Evolutionary conservation across 805 yeast genomes (phyloP).

Genomic region (Teunomyces kruisii): DNA sequence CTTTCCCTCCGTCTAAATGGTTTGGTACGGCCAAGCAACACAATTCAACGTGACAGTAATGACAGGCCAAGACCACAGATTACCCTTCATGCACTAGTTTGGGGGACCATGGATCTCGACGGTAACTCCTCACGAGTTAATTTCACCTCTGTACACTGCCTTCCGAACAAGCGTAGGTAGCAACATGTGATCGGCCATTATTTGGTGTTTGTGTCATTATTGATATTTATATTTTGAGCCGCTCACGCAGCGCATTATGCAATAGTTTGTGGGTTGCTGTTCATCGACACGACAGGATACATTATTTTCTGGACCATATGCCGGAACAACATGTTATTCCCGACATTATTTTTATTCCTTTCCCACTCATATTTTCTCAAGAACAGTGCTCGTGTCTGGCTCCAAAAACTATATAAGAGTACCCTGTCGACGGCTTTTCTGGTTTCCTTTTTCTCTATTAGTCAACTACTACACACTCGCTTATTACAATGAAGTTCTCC

Average conservation of each 20-base stretch:
- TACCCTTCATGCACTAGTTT: no score
- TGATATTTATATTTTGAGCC: conserved; percentile 1
- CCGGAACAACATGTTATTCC: neutral
- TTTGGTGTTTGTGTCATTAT: conserved; percentile 3
- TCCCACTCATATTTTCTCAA: neutral
- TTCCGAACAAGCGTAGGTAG: neutral
- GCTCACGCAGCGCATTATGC: neutral
- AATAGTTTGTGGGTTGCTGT: neutral
- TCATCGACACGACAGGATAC: neutral
- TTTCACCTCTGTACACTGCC: neutral
- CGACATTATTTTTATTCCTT: neutral
- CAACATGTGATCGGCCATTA: neutral
- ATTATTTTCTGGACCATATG: neutral
- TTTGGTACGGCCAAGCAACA: no score
- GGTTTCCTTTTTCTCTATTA: neutral
- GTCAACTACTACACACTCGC: conserved; percentile 10
- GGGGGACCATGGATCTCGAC: no score
- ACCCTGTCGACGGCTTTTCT: neutral
- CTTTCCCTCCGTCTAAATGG: no score
- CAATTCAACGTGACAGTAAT: no score
- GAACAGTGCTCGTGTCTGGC: neutral
- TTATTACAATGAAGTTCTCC: conserved; percentile 33
- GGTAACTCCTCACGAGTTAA: no score
- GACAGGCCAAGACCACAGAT: no score
- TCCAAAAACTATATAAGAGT: neutral